phyloP scores from a whole-genome alignment of 2,329 filamentous ascomycete species.

The Aspergillus thermomutatus region DNA sequence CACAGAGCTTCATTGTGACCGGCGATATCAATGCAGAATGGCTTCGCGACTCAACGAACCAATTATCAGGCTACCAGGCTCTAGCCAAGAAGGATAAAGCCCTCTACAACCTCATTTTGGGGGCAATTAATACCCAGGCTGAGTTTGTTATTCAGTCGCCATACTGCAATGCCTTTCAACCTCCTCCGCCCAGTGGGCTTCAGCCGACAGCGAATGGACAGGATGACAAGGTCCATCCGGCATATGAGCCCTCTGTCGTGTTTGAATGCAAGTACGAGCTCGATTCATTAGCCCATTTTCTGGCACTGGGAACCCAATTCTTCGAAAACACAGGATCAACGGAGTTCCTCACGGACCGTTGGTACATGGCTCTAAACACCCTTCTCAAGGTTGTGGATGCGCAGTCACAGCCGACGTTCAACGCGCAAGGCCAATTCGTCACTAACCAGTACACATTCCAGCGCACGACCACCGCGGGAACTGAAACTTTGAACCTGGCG shows the following conservation, averaged over 20 bases:
- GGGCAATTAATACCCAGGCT: conserved; percentile 92
- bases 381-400: conserved; percentile 70
- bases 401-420: conserved; percentile 79
- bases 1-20: conserved; percentile 90
- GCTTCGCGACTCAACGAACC: conserved; percentile 90
- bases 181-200: conserved; percentile 78
- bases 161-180: conserved; percentile 98
- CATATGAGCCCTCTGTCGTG: conserved; percentile 77
- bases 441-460: conserved; percentile 85
- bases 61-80: conserved; percentile 83
- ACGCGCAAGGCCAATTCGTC: conserved; percentile 62
- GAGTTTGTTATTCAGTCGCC: conserved; percentile 93
- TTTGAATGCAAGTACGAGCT: conserved; percentile 99
- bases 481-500: conserved; percentile 78
- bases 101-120: conserved; percentile 77
- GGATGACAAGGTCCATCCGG: conserved; percentile 78
- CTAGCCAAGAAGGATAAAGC: conserved; percentile 76
- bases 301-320: conserved; percentile 82
- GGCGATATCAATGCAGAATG: conserved; percentile 92
- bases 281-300: conserved; percentile 89
- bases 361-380: conserved; percentile 73
- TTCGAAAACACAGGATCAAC: conserved; percentile 73
- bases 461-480: conserved; percentile 73
- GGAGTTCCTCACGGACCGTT: conserved; percentile 74
- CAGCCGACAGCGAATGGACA: conserved; percentile 72